Conservation (phyloP, 2,329 filamentous ascomycete species). For the Colletotrichum magnum region DNA sequence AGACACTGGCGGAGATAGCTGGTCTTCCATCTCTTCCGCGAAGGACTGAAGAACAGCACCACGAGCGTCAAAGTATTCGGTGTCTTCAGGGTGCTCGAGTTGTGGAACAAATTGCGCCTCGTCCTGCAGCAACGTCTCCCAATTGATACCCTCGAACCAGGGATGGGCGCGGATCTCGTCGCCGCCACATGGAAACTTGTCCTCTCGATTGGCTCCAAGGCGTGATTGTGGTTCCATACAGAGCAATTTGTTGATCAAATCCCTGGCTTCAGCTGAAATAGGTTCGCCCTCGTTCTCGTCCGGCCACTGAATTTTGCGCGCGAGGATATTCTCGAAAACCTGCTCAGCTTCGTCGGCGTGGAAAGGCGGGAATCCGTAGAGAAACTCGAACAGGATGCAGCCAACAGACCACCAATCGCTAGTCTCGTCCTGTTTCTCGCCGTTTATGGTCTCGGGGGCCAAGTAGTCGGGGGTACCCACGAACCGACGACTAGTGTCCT, state of each 20-base stretch:
- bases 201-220: constrained; percentile 87
- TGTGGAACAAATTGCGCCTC: constrained; percentile 96
- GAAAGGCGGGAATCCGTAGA: constrained; percentile 95
- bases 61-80: constrained; percentile 95
- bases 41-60: constrained; percentile 95
- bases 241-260: constrained; percentile 93
- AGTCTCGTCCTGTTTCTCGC: constrained; percentile 94
- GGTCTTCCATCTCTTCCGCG: constrained; percentile 93
- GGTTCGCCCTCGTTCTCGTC: constrained; percentile 80
- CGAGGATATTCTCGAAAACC: constrained; percentile 96
- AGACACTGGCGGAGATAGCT: constrained; percentile 79
- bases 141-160: constrained; percentile 91
- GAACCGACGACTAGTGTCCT: constrained; percentile 92
- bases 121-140: constrained; percentile 92
- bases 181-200: constrained; percentile 86
- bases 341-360: constrained; percentile 91
- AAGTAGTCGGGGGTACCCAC: constrained; percentile 98
- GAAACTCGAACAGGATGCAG: constrained; percentile 96
- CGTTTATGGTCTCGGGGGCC: constrained; percentile 95
- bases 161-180: constrained; percentile 90
- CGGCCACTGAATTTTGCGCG: constrained; percentile 92
- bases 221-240: constrained; percentile 86
- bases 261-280: constrained; percentile 89
- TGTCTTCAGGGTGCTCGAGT: constrained; percentile 94
- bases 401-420: constrained; percentile 99